Base-by-base conservation (phyloP, 2,329 filamentous ascomycete species). In the Colletotrichum australisinense region DNA sequence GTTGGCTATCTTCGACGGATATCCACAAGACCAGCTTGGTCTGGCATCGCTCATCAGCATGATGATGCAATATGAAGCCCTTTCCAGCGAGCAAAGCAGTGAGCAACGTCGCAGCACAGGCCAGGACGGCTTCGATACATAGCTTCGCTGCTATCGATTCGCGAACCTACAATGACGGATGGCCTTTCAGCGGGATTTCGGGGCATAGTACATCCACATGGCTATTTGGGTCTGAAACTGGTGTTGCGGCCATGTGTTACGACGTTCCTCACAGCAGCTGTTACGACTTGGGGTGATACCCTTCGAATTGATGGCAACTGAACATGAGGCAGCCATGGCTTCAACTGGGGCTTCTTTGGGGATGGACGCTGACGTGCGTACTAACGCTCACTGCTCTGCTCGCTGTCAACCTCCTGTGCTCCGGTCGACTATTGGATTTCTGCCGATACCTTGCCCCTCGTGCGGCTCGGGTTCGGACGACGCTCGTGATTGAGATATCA, bases 51-150 rank as follows among this genome's bases (percentile, higher is more conserved):
- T 53, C 53, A 42, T 35, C 55, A 62, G 67, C 60, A 69, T 49
- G 59, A 32, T 57, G 35, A 46, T 57, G 53, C 60, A 35, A 62
- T 38, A 67, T 69, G 65, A 46, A 72, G 64, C 49, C 56, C 59
- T 57, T 68, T 55, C 79, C 80, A 84, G 81, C 84, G 85, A 88
- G 87, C 86, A 86, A 78, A 83, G 86, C 87, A 88, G 86, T 87
- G 86, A 87, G 86, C 85, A 85, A 73, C 77, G 80, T 77, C 76
- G 77, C 76, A 77, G 74, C 69, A 78, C 42, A 63, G 56, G 62
- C 55, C 49, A 73, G 56, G 56, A 58, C 49, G 71, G 71, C 56
- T 70, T 70, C 55, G 22, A 71, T 63, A 66, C 57, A 24, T 22
- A 22, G 67, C 71, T 71, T 63, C 26, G 63, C 56, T 60, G 67